These are phyloP conservation scores for Fragosphaeria purpurea DNA, from an alignment of 2,329 filamentous ascomycete species.

Conservation along the genomic window DNA sequence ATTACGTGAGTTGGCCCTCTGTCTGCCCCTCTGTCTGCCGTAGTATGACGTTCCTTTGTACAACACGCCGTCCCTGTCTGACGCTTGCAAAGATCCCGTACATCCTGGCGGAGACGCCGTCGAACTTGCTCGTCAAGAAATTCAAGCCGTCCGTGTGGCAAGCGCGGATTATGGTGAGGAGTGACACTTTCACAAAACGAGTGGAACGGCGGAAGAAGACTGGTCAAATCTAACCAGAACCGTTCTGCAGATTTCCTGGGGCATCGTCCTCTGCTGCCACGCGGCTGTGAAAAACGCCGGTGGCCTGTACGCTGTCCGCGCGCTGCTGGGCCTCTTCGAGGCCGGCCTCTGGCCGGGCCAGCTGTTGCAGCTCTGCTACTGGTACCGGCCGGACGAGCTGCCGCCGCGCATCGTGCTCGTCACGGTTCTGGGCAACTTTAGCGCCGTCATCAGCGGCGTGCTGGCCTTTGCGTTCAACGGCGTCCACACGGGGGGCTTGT, in stretches of 20 bases:
- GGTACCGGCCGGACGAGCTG: constrained; percentile 39
- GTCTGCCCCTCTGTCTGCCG: neutral
- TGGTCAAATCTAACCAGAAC: too few relatives aligned
- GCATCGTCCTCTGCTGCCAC: constrained; percentile 40
- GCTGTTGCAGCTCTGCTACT: constrained; percentile 33
- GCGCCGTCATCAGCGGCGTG: constrained; percentile 29
- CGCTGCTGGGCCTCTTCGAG: constrained; percentile 55
- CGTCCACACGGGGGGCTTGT: constrained; percentile 24
- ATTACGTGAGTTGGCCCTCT: constrained; percentile 23
- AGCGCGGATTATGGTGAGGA: constrained; percentile 55
- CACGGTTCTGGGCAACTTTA: constrained; percentile 32
- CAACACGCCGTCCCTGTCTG: too few relatives aligned
- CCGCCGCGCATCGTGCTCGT: constrained; percentile 34
- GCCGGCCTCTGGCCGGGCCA: constrained; percentile 58
- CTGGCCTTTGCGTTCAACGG: constrained; percentile 33
- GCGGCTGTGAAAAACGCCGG: constrained; percentile 38
- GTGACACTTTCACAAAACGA: too few relatives aligned
- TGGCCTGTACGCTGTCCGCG: constrained; percentile 37
- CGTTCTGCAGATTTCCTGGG: constrained; percentile 34
- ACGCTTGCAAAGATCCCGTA: constrained; percentile 45
- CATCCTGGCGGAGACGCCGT: constrained; percentile 63
- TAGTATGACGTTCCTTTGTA: too few relatives aligned
- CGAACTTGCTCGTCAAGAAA: constrained; percentile 66
- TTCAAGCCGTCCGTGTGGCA: constrained; percentile 66
- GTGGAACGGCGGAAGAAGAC: too few relatives aligned